Evolutionary conservation across 2,329 filamentous ascomycete genomes (phyloP).

Genomic region (Monosporascus cannonballus): DNA sequence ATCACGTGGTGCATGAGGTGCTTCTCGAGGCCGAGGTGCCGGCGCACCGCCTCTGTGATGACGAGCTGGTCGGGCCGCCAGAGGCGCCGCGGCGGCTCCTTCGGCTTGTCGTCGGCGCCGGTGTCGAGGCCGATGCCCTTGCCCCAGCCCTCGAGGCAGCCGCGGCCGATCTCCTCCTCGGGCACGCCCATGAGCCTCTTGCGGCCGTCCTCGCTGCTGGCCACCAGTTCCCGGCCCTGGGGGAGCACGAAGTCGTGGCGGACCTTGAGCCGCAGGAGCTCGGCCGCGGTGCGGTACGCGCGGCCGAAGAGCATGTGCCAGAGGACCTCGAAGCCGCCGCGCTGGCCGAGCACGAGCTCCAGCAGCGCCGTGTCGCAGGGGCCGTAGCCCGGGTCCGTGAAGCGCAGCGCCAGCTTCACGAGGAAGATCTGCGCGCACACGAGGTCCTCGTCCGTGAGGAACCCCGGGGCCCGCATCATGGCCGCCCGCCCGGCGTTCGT

Average conservation of each 20-base stretch:
- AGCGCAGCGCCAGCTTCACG: conserved; percentile 65
- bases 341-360: conserved; percentile 55
- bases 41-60: conserved; percentile 45
- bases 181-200: conserved; percentile 45
- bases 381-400: conserved; percentile 57
- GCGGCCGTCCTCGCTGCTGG: conserved; percentile 1
- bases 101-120: conserved; percentile 40
- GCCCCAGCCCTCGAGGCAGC: conserved; percentile 53
- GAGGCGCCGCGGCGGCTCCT: conserved; percentile 32
- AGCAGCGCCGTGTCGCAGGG: conserved; percentile 44
- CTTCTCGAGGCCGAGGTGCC: conserved; percentile 47
- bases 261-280: conserved; percentile 51
- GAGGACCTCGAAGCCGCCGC: conserved; percentile 42
- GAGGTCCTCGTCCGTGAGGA: conserved; percentile 57
- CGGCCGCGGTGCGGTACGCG: conserved; percentile 39
- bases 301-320: conserved; percentile 55
- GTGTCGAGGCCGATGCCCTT: conserved; percentile 18
- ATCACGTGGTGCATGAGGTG: conserved; percentile 52
- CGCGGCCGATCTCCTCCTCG: conserved; percentile 42
- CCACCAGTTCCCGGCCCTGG: background rate
- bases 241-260: conserved; percentile 45
- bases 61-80: conserved; percentile 30
- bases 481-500: conserved; percentile 48
- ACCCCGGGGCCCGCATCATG: conserved; percentile 43
- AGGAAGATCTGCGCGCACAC: conserved; percentile 59